These are phyloP conservation scores for Ustilago bromivora DNA, from an alignment of 1,284 basidiomycete species.

Conservation along the genomic window DNA sequence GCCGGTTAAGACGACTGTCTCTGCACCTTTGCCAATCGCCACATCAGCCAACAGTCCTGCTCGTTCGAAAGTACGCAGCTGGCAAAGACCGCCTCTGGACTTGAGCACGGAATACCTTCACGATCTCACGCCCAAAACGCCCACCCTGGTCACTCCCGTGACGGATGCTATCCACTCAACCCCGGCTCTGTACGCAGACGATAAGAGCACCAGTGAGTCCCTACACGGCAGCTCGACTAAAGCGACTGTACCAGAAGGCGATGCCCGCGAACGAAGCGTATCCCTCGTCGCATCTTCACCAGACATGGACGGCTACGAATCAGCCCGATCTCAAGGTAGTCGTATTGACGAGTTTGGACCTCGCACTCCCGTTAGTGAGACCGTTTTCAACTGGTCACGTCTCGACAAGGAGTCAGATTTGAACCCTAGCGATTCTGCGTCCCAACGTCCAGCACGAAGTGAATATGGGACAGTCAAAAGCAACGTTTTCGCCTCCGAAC, in stretches of 20 bases:
- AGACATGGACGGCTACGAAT: slow-evolving; percentile 50
- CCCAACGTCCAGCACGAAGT: slow-evolving; percentile 56
- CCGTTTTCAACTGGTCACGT: slow-evolving; percentile 49
- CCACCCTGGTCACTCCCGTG: slow-evolving; percentile 28
- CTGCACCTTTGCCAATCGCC: slow-evolving; percentile 3
- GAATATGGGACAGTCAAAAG: slow-evolving; percentile 52
- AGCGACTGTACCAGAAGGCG: slow-evolving; percentile 3
- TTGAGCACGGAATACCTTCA: slow-evolving; percentile 42
- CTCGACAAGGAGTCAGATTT: slow-evolving; percentile 49
- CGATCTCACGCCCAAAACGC: slow-evolving; percentile 36
- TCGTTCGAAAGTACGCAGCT: slow-evolving; percentile 46
- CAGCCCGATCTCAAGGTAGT: slow-evolving; percentile 47
- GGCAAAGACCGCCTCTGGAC: slow-evolving; percentile 34
- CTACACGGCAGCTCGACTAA: not conserved
- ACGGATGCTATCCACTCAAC: slow-evolving; percentile 28
- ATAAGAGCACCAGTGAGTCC: slow-evolving; percentile 25
- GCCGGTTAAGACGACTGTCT: not conserved
- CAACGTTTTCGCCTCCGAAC: slow-evolving; percentile 23
- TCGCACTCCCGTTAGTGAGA: slow-evolving; percentile 52
- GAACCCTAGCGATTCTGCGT: slow-evolving; percentile 58
- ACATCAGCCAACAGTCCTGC: slow-evolving; percentile 19
- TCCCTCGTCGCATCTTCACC: slow-evolving; percentile 31
- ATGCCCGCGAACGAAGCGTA: slow-evolving; percentile 8
- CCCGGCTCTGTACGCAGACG: slow-evolving; percentile 40
- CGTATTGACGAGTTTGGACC: slow-evolving; percentile 56